Evolutionary conservation across 1,284 basidiomycete genomes (phyloP).

Genomic region (Papiliotrema nemorosa): DNA sequence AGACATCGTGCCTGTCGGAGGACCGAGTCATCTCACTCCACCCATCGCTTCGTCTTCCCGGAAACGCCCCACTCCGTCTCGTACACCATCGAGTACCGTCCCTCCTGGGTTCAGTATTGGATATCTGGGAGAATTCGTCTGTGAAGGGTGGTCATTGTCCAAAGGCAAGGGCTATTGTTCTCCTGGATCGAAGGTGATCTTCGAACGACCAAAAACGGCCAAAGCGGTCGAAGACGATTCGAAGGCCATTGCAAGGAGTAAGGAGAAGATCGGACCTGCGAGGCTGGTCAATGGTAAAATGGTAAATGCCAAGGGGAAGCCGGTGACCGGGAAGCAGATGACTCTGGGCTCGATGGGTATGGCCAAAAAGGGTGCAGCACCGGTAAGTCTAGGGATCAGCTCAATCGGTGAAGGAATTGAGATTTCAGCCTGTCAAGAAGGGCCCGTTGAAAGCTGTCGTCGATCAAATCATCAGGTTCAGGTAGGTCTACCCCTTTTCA

Average conservation of each 20-base stretch:
- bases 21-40: slow-evolving; percentile 7
- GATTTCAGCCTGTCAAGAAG: slow-evolving; percentile 25
- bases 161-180: slow-evolving; percentile 50
- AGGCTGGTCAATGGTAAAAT: slow-evolving; percentile 44
- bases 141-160: slow-evolving; percentile 48
- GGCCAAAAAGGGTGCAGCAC: slow-evolving; percentile 30
- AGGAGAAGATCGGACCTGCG: slow-evolving; percentile 36
- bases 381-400: not conserved
- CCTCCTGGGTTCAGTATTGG: slow-evolving; percentile 32
- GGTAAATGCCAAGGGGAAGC: slow-evolving; percentile 32
- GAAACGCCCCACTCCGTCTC: slow-evolving; percentile 14
- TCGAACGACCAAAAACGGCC: slow-evolving; percentile 40
- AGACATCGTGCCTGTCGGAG: slow-evolving; percentile 10
- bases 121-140: slow-evolving; percentile 49
- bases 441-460: slow-evolving; percentile 33
- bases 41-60: slow-evolving; percentile 15
- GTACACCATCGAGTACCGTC: slow-evolving; percentile 14
- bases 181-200: slow-evolving; percentile 40
- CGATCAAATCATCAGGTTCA: slow-evolving; percentile 47
- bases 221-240: slow-evolving; percentile 14
- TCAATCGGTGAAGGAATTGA: too few species aligned
- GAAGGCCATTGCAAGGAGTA: slow-evolving; percentile 11
- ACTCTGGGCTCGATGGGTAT: slow-evolving; percentile 41
- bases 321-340: slow-evolving; percentile 33
- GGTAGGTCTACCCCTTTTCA: slow-evolving; percentile 3